Percentiles rank a stretch among this genome's conserved stretches.
phyloP scores from a whole-genome alignment of 768 basidiomycete genomes.

The Boletus rubropictus region DNA sequence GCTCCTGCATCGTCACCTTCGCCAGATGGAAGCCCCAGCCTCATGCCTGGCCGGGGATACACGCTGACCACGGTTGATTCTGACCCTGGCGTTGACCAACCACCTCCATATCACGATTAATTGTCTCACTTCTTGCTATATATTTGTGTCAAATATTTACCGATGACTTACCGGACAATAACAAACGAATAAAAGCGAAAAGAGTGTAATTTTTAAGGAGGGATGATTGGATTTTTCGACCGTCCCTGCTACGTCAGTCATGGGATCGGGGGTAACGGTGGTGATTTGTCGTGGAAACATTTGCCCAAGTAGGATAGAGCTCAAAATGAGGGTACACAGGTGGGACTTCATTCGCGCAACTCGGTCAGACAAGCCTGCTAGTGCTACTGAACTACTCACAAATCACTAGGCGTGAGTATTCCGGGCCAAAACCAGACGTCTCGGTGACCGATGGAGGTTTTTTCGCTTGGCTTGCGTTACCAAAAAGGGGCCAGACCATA shows the following conservation, averaged over 20 bases:
- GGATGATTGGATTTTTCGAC: slow-evolving; percentile 8
- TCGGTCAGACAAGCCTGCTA: slow-evolving; percentile 2
- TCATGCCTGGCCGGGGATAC: slow-evolving; percentile 28
- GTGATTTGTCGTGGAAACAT: neutral
- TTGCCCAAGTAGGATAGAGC: slow-evolving; percentile 26
- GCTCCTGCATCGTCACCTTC: neutral
- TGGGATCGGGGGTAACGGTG: slow-evolving; percentile 31
- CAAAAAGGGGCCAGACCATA: slow-evolving; percentile 10
- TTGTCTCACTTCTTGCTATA: neutral
- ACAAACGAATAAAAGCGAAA: neutral
- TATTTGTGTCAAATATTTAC: slow-evolving; percentile 6
- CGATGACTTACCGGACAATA: neutral
- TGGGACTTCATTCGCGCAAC: slow-evolving; percentile 10
- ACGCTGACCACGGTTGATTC: slow-evolving; percentile 7
- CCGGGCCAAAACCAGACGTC: slow-evolving; percentile 2
- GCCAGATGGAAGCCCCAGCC: neutral
- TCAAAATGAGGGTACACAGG: slow-evolving; percentile 30
- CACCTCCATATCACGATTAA: slow-evolving; percentile 19
- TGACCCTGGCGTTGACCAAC: slow-evolving; percentile 12
- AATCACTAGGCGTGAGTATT: slow-evolving; percentile 26
- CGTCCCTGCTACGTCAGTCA: slow-evolving; percentile 17
- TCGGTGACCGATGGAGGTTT: neutral
- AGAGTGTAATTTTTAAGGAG: neutral
- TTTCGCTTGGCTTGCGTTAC: neutral
- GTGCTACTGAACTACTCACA: slow-evolving; percentile 17